A percentile compares a stretch with the other conserved stretches of the same genome.
Conservation (phyloP, 2,329 filamentous ascomycete genomes). For the Colletotrichum siamense region DNA sequence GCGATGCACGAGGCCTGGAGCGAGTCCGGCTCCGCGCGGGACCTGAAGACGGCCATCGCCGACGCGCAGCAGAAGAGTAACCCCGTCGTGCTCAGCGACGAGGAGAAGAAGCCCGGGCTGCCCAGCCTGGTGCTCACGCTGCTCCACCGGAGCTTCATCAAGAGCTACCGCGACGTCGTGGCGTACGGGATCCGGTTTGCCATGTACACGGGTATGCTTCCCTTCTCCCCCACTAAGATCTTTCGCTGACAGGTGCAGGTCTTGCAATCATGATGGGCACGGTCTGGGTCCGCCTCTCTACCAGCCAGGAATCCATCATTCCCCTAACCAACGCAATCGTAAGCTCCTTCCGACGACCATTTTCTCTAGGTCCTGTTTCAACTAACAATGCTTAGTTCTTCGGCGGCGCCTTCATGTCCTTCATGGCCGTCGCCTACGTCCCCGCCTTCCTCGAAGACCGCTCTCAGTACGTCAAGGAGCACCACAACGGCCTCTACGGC, state of each 20-base stretch:
- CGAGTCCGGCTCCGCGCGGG: conserved; percentile 39
- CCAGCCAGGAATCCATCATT: conserved; percentile 76
- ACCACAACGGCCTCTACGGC: conserved; percentile 81
- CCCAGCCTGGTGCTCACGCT: conserved; percentile 65
- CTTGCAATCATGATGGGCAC: conserved; percentile 89
- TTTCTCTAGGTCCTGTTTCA: not conserved
- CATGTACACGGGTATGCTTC: conserved; percentile 64
- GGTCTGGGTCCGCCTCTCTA: conserved; percentile 77
- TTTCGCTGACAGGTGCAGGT: conserved; percentile 51
- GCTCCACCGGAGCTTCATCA: conserved; percentile 81
- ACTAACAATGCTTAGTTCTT: conserved; percentile 54
- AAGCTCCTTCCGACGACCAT: not conserved
- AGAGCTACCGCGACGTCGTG: conserved; percentile 83
- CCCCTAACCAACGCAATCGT: conserved; percentile 80
- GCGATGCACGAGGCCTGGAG: conserved; percentile 62
- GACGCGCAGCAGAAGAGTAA: conserved; percentile 24
- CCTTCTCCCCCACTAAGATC: not conserved
- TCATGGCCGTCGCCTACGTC: conserved; percentile 86
- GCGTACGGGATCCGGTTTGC: conserved; percentile 82
- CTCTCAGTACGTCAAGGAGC: conserved; percentile 75
- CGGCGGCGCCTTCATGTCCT: conserved; percentile 77
- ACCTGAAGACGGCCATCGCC: not conserved
- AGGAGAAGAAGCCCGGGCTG: conserved; percentile 46
- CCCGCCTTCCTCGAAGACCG: conserved; percentile 84
- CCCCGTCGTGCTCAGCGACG: conserved; percentile 31